These are phyloP conservation scores for Beauveria caledonica DNA, from an alignment of 2,329 filamentous ascomycete species.

Conservation along the genomic window DNA sequence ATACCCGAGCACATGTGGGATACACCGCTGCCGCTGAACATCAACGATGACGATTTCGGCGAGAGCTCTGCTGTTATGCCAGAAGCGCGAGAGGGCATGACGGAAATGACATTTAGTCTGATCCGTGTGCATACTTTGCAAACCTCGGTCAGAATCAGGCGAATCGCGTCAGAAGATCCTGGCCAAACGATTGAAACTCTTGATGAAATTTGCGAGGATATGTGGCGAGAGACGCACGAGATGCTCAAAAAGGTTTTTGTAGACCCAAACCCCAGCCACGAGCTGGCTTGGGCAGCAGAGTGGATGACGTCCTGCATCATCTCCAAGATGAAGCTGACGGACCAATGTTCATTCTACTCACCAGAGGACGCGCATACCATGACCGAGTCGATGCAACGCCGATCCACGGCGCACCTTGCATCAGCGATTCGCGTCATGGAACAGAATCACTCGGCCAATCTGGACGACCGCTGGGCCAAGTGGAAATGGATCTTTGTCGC, in stretches of 20 bases:
- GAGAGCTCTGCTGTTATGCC: constrained; percentile 25
- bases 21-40: constrained; percentile 38
- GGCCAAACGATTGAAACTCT: background rate
- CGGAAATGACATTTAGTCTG: constrained; percentile 26
- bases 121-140: constrained; percentile 9
- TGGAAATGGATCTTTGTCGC: constrained; percentile 11
- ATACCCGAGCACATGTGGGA: constrained; percentile 33
- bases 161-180: background rate
- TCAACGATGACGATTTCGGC: constrained; percentile 41
- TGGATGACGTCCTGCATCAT: background rate
- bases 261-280: background rate
- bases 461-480: background rate
- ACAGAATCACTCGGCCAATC: constrained; percentile 5
- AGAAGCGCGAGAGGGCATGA: constrained; percentile 24
- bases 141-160: background rate
- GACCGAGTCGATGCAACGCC: background rate
- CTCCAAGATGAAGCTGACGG: constrained; percentile 9
- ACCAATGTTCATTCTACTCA: constrained; percentile 5
- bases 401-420: background rate
- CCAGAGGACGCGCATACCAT: background rate
- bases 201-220: background rate
- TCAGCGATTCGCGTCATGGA: constrained; percentile 6
- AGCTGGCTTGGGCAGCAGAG: background rate
- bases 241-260: background rate
- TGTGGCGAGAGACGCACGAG: background rate